Percentiles rank a stretch among this genome's conserved stretches.
Conservation (phyloP, 2,329 filamentous ascomycete species). For the Colletotrichum cereale region DNA sequence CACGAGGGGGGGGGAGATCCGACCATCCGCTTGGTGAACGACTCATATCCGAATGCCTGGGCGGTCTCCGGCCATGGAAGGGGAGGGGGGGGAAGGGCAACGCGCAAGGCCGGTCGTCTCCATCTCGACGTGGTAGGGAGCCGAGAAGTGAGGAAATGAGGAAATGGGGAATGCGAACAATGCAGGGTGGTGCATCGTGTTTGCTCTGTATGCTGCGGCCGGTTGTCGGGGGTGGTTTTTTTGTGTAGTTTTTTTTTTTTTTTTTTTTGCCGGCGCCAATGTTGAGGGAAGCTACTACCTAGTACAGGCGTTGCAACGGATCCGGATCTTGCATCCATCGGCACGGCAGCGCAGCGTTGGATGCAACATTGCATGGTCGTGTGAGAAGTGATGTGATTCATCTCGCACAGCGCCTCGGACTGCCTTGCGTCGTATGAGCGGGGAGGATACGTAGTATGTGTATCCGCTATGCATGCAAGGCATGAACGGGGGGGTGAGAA, state of each 20-base stretch:
- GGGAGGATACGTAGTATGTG: not conserved
- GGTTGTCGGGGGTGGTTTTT: no score
- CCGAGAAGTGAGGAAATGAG: not conserved
- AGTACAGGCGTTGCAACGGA: slow-evolving; percentile 2
- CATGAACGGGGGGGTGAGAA: slow-evolving; percentile 12
- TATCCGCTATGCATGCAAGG: slow-evolving; percentile 3
- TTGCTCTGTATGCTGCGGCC: not conserved
- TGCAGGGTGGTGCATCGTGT: not conserved
- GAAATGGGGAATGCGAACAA: not conserved
- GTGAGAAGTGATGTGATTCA: slow-evolving; percentile 3
- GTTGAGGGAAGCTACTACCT: not conserved
- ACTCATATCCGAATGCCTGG: slow-evolving; percentile 17
- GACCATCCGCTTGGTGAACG: slow-evolving; percentile 21
- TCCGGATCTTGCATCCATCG: slow-evolving; percentile 4
- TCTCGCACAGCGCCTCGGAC: not conserved
- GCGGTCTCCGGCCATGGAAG: not conserved
- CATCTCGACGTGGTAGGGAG: not conserved
- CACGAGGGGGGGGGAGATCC: slow-evolving; percentile 25
- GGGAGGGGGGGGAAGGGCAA: not conserved
- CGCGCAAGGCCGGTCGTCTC: not conserved
- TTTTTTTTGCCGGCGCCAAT: not conserved
- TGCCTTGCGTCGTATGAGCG: not conserved
- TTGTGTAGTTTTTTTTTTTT: no score
- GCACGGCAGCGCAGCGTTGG: not conserved
- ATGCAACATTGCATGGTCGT: slow-evolving; percentile 3